Base-by-base conservation (phyloP, 345 rosid species). In the Boechera stricta region DNA sequence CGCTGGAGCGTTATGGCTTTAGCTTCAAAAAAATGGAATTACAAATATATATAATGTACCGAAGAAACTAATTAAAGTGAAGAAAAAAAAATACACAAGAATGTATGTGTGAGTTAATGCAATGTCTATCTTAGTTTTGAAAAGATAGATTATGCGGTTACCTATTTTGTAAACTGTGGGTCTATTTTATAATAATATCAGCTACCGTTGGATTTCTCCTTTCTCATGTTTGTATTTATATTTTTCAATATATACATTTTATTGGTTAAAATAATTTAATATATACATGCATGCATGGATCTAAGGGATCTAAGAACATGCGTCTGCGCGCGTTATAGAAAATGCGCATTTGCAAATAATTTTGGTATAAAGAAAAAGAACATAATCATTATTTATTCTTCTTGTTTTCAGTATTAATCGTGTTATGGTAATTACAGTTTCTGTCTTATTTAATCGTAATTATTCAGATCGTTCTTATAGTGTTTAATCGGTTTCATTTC, bases 1-100 rank as follows among this genome's bases (percentile, higher is more conserved):
- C 3, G 94, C 69, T 7, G 96, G 98, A 9, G 98, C 98, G 3
- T 56, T 56, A 31, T 56, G 98, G 98, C 85, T 93, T 65, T 91
- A 77, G 86, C 53, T 42, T 6, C 2, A 26, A 12, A 63, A 24
- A 64, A 44, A 28, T 47, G 53, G 24, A 18, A 13, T 2, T 44
- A 13, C 38, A 13, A 13, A 36, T 44, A 28, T 44, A 18, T 44
- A 18, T 49, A 48, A 48, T 52, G 13, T 51, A 29, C 8, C 42
- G 42, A 53, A 15, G 72, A 45, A 52, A 16, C 35, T 51, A 48
- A 38, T 10, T 24, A 36, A 26, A 49, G 47, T 26, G 57, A 66
- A 32, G 35, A 55, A 67, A 41, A 15, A 45, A 41, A 4, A 7
- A 69, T 62, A 7, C 13, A 32, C 13, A 54, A 39, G 10, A 47